Evolutionary conservation across 176 grass and related monocot species (phyloP).

Genomic region (Zoysia pacifica): DNA sequence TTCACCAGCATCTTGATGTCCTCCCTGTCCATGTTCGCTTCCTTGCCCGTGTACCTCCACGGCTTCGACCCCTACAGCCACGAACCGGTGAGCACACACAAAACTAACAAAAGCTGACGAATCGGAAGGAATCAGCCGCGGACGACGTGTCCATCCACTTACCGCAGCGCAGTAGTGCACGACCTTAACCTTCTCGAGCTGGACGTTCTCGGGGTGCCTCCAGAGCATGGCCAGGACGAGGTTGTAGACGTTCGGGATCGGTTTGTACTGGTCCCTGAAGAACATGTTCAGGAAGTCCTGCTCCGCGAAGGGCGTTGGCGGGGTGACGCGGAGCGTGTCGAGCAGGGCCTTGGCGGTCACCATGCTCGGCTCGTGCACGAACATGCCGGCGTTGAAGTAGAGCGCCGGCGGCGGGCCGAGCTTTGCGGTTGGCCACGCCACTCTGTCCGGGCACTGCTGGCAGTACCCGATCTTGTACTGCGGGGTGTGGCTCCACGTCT

Average conservation of each 20-base stretch:
- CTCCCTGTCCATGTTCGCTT: constrained; percentile 86
- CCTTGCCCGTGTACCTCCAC: constrained; percentile 88
- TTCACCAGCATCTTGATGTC: constrained; percentile 75
- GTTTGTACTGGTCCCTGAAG: constrained; percentile 84
- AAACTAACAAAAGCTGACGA: not conserved
- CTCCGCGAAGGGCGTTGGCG: constrained; percentile 74
- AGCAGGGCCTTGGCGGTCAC: constrained; percentile 60
- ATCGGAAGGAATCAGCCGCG: not conserved
- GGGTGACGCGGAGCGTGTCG: constrained; percentile 46
- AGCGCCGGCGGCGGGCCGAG: constrained; percentile 73
- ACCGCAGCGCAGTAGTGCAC: constrained; percentile 96
- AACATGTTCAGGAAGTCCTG: constrained; percentile 98
- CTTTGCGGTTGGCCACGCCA: constrained; percentile 68
- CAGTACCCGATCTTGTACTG: constrained; percentile 88
- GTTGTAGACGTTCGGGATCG: constrained; percentile 83
- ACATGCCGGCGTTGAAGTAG: constrained; percentile 98
- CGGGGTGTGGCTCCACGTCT: constrained; percentile 83
- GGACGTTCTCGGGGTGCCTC: constrained; percentile 94
- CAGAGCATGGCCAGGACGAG: constrained; percentile 89
- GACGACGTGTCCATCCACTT: not conserved
- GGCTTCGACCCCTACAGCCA: constrained; percentile 75
- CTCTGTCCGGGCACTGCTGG: constrained; percentile 80
- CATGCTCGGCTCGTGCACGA: constrained; percentile 80
- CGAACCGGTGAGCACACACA: not conserved
- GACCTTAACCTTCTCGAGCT: constrained; percentile 79